These are phyloP conservation scores for Ustilago esculenta DNA, from an alignment of 1,284 basidiomycete species.

Conservation along the genomic window DNA sequence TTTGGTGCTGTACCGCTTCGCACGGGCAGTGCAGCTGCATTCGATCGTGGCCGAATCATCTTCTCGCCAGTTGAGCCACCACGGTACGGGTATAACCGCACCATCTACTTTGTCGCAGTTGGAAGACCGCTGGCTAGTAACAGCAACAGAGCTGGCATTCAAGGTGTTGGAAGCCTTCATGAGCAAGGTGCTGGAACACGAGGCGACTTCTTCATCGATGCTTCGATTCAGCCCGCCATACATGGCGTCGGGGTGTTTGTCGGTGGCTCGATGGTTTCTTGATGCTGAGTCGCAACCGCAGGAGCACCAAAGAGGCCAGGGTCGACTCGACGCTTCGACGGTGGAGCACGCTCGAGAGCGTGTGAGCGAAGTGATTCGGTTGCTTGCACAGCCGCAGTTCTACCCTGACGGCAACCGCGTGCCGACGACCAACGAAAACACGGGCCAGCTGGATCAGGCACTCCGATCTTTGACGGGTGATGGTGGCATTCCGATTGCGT, in stretches of 20 bases:
- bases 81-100: too few species aligned
- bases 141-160: constrained; percentile 22
- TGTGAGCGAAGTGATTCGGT: constrained; percentile 15
- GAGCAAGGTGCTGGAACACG: constrained; percentile 22
- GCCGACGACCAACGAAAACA: constrained; percentile 14
- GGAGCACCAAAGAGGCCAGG: not conserved
- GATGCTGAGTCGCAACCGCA: not conserved
- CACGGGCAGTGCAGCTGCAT: constrained; percentile 12
- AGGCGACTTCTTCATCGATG: constrained; percentile 16
- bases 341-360: constrained; percentile 8
- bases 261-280: constrained; percentile 23
- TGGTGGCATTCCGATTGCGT: constrained; percentile 7
- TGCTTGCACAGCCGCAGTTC: constrained; percentile 29
- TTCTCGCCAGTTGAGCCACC: too few species aligned
- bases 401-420: constrained; percentile 37
- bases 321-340: not conserved
- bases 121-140: constrained; percentile 9
- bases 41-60: not conserved
- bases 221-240: constrained; percentile 33
- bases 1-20: constrained; percentile 15
- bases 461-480: constrained; percentile 29
- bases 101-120: not conserved
- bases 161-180: constrained; percentile 21
- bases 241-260: constrained; percentile 23
- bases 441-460: constrained; percentile 25